Base-by-base conservation (phyloP, 2,329 filamentous ascomycete species). In the Metarhizium rileyi region DNA sequence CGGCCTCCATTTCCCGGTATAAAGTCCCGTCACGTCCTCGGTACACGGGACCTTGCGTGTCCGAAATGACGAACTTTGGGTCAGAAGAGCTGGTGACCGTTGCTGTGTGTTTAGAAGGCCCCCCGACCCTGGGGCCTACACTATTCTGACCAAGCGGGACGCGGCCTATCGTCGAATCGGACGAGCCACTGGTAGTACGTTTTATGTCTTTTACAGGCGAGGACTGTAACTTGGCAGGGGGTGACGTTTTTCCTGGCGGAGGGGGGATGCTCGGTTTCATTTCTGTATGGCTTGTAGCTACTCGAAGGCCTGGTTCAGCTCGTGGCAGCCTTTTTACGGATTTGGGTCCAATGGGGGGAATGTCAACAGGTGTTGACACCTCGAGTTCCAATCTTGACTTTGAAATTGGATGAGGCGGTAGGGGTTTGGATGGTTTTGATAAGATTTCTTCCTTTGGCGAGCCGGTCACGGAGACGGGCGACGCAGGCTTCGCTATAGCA, bases 391-490 rank as follows among this genome's bases (percentile, higher is more conserved):
- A 18, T 27, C 38, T 41, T 16, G 20, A 33, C 10, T n/a, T 28
- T 26, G 33, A 46, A 2, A 53, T 49, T 5, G 58, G 50, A 20
- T 56, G 50, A 10, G 55, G 49, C 3, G 50, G 49, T 14, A 47
- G 50, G 14, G 50, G 36, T 41, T 57, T 55, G 36, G 51, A 18
- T 18, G 33, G 16, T 25, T 43, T 28, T 5, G 44, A 16, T 3
- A 57, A 47, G 9, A 45, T 51, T 4, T 54, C 50, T 2, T 56
- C 54, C 28, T 57, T 56, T 16, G 61, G 59, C 10, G 68, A 64
- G 38, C 70, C 69, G 2, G 70, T 66, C 3, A 72, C 74, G 3
- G 71, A 66, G 10, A 68, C 69, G 6, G 72, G 73, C 7, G 73
- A 75, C 2, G 68, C 60, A 4, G 73, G 72, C 2, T 72, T 71